Conservation (phyloP, 2,329 filamentous ascomycete genomes). For the Fusarium praegraminearum region DNA sequence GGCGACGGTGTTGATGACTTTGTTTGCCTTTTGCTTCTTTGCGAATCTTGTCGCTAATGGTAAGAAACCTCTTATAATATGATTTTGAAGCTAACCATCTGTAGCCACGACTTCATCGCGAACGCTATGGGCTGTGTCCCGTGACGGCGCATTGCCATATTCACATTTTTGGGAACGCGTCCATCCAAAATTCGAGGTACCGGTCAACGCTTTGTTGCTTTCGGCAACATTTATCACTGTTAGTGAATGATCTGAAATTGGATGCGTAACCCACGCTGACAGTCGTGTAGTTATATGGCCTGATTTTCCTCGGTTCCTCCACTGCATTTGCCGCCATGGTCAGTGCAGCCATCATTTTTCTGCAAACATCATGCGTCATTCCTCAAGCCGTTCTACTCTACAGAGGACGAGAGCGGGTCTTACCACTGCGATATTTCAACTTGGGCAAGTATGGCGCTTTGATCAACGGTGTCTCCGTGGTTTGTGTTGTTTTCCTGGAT, state of each 20-base stretch:
- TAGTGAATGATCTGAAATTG: not conserved
- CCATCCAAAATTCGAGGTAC: constrained; percentile 42
- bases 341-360: constrained; percentile 46
- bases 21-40: constrained; percentile 43
- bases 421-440: constrained; percentile 44
- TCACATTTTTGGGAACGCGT: constrained; percentile 43
- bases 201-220: constrained; percentile 44
- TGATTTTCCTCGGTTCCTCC: constrained; percentile 48
- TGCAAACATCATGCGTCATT: constrained; percentile 44
- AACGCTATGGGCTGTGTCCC: constrained; percentile 42
- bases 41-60: constrained; percentile 37
- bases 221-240: constrained; percentile 31
- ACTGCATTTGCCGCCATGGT: constrained; percentile 48
- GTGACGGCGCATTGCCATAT: constrained; percentile 45
- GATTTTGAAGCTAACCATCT: accelerated
- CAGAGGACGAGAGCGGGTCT: constrained; percentile 43
- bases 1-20: constrained; percentile 30
- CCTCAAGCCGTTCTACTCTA: constrained; percentile 47
- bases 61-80: accelerated
- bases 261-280: not conserved
- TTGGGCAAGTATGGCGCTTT: constrained; percentile 42
- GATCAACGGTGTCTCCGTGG: constrained; percentile 41
- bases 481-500: constrained; percentile 39
- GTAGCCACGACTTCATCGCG: constrained; percentile 39
- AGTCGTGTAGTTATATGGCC: constrained; percentile 40